Base-by-base conservation (phyloP, 345 rosid genomes). In the Linum usitatissimum region DNA sequence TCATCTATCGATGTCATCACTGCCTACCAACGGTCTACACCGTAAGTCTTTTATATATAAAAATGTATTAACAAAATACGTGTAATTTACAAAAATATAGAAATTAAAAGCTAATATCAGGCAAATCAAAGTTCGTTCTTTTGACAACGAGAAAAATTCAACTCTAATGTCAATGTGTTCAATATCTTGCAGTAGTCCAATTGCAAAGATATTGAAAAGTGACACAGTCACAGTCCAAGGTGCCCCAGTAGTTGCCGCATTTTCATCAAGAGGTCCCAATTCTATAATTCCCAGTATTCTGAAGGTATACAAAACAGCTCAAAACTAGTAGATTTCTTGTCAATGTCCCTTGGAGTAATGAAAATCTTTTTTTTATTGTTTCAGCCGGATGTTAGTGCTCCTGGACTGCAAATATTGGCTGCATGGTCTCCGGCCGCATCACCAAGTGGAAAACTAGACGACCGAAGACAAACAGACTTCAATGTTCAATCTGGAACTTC, bases 341-440 rank as follows among this genome's bases (percentile, higher is more conserved):
- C 3, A 6, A 31, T 31, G 36, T 31, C 36, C 6, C 36, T 31
- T 3, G 6, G n/a, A n/a, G n/a, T n/a, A 31, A 31, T 6, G n/a
- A n/a, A n/a, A 31, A 31, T 31, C 3, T 31, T 31, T 31, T 42
- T 42, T 14, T 8, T 42, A 2, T 42, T 42, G 17, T 54, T 66
- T 55, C 64, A 76, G 78, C 82, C 80, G 7, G 78, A 80, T 65
- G 59, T 80, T 23, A 67, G 59, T 48, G 84, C 80, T 20, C 82
- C 78, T 13, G 80, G 80, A 1, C 38, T 73, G 1, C 71, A 64
- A 39, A 76, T 78, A 39, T 64, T 78, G 60, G 82, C 85, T 18
- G 80, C 78, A 12, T 73, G 0, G 56, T 68, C 82, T 61, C 71
- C 58, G 28, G 6, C 6, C 0, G 58, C 58, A 18, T 9, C 58